Base-by-base conservation (phyloP, 805 yeast species). In the Myxozyma monticola region DNA sequence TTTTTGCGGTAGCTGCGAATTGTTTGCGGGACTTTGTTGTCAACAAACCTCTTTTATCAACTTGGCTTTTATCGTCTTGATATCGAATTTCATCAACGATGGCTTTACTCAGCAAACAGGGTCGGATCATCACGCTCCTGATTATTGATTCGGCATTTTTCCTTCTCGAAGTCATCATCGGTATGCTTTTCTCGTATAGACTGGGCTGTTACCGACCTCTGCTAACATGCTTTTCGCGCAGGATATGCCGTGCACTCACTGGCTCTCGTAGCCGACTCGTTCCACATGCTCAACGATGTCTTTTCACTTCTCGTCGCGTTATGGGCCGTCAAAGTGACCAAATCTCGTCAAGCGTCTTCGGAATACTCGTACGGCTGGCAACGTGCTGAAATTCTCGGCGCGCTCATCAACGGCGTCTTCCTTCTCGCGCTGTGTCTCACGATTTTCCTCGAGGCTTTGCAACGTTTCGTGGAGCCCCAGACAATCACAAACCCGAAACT, bases 301-400 rank as follows among this genome's bases (percentile, higher is more conserved):
- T 81, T 91, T 51, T 88, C 97, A 1, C 74, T 91, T 30, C 57
- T 90, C 17, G 89, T 91, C 43, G 99, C 99, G 0, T 72, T 90
- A 28, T 91, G 97, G 97, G 99, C 99, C 0, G 98, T 93, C 18
- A 79, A 79, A 55, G 96, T 89, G 10, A 89, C 96, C 45, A 85
- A 85, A 61, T 80, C 80, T 34, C 79, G 81, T 62, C 80, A 82
- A 25, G 93, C 96, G 0, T 93, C 88, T 66, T 84, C 93, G 2
- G 83, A 83, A 50, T 91, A 87, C 71, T 93, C 98, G 2, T 91
- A 93, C 63, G 99, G 99, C 15, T 88, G 97, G 96, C 95, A 91
- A 68, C 77, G 99, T 60, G 98, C 98, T 4, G 99, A 91, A 69
- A 90, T 91, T 45, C 75, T 91, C 54, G 99, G 99, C 49, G 99